Conservation (phyloP, 805 yeast genomes). For the Kuraishia floccosa region DNA sequence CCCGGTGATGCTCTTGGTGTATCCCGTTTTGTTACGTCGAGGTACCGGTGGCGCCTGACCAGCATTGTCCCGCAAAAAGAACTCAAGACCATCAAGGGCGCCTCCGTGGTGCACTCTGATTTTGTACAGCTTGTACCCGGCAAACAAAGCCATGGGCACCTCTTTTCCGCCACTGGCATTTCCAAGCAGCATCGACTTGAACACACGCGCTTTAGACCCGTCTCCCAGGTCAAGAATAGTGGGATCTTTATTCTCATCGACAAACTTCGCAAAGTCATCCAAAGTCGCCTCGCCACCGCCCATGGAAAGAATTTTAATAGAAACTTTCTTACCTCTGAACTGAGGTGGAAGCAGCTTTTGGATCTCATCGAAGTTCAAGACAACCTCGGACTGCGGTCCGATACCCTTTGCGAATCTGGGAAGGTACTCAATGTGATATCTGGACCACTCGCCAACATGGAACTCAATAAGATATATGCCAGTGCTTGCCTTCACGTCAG, state of each 20-base stretch:
- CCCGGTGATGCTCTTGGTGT: conserved; percentile 17
- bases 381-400: conserved; percentile 46
- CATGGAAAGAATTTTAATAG: conserved; percentile 42
- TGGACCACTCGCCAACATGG: conserved; percentile 47
- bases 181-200: too few species aligned
- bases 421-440: conserved; percentile 48
- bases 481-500: conserved; percentile 37
- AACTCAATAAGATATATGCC: conserved; percentile 74
- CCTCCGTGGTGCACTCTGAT: conserved; percentile 63
- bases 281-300: conserved; percentile 50
- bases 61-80: conserved; percentile 23
- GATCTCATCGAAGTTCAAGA: conserved; percentile 36
- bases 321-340: conserved; percentile 24
- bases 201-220: conserved; percentile 4
- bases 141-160: conserved; percentile 18
- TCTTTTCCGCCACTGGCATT: conserved; percentile 11
- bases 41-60: conserved; percentile 18
- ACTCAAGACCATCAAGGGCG: conserved; percentile 75
- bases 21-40: conserved; percentile 34
- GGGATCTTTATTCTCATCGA: conserved; percentile 11
- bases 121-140: conserved; percentile 26
- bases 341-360: conserved; percentile 21
- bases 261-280: conserved; percentile 29
- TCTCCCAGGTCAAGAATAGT: conserved; percentile 6
- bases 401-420: conserved; percentile 46